Percentiles rank a stretch among this genome's conserved stretches.
Evolutionary conservation across 192 early-diverging fungal species (phyloP).

Genomic region (Endogone sp.): DNA sequence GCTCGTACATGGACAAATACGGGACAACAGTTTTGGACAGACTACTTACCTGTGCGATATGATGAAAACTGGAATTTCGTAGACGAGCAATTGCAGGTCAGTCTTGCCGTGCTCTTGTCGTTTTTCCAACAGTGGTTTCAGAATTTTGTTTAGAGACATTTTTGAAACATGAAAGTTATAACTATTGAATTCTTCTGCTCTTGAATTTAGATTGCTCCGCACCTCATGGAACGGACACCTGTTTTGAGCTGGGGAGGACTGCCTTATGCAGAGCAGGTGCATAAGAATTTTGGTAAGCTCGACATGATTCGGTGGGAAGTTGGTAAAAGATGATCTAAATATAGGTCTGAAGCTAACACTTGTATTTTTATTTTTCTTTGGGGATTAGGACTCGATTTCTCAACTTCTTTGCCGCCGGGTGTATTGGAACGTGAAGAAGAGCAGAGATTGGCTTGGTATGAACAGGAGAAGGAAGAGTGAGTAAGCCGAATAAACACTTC

Average conservation of each 20-base stretch:
- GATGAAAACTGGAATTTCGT: slow-evolving; percentile 63
- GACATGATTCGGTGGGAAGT: neutral
- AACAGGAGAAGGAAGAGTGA: slow-evolving; percentile 41
- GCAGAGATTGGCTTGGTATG: slow-evolving; percentile 31
- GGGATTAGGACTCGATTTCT: slow-evolving; percentile 46
- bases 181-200: too few relatives aligned
- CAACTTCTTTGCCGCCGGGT: slow-evolving; percentile 34
- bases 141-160: neutral
- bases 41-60: slow-evolving; percentile 67
- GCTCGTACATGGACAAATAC: slow-evolving; percentile 37
- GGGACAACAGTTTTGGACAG: slow-evolving; percentile 77
- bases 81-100: slow-evolving; percentile 69
- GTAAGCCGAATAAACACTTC: slow-evolving; percentile 15
- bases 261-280: slow-evolving; percentile 58
- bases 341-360: too few relatives aligned
- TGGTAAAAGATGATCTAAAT: too few relatives aligned
- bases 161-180: neutral
- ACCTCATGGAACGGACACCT: slow-evolving; percentile 53
- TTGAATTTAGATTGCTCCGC: slow-evolving; percentile 38
- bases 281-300: slow-evolving; percentile 39
- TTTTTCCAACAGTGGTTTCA: neutral
- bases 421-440: slow-evolving; percentile 48
- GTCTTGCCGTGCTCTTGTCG: too few relatives aligned
- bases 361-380: too few relatives aligned
- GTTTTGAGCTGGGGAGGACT: slow-evolving; percentile 66